Evolutionary conservation across 2,329 filamentous ascomycete species (phyloP).

Genomic region (Diaporthe sp.): DNA sequence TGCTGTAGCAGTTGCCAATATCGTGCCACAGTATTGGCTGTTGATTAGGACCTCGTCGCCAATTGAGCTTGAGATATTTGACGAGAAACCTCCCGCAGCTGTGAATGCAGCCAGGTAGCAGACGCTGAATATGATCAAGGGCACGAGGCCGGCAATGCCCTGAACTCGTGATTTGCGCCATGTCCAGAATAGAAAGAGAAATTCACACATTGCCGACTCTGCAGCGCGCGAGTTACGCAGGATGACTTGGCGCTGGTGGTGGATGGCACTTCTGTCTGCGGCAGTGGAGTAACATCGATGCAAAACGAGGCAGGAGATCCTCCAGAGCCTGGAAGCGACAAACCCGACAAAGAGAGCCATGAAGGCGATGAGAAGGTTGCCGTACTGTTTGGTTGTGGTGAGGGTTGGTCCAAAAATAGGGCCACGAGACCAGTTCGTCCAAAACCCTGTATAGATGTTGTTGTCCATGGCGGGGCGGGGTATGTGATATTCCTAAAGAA

Average conservation of each 20-base stretch:
- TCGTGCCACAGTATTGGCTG: neutral
- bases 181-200: neutral
- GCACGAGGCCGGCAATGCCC: neutral
- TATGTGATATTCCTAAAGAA: no score
- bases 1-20: neutral
- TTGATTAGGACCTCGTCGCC: constrained; percentile 30
- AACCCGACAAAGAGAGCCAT: constrained; percentile 45
- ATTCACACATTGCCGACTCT: neutral
- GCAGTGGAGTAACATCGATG: constrained; percentile 37
- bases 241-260: constrained; percentile 42
- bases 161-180: neutral
- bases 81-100: constrained; percentile 20
- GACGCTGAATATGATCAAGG: neutral
- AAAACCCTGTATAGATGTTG: constrained; percentile 23
- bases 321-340: constrained; percentile 40
- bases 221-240: constrained; percentile 5
- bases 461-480: neutral
- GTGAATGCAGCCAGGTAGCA: neutral
- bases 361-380: constrained; percentile 46
- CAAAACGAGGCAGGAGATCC: constrained; percentile 37
- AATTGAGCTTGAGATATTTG: neutral
- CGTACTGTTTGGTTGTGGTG: constrained; percentile 43
- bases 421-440: constrained; percentile 47
- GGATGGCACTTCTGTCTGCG: constrained; percentile 37
- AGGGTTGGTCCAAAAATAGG: constrained; percentile 44